Evolutionary conservation across 2,329 filamentous ascomycete species (phyloP).

Genomic region (Alternaria gansuensis): DNA sequence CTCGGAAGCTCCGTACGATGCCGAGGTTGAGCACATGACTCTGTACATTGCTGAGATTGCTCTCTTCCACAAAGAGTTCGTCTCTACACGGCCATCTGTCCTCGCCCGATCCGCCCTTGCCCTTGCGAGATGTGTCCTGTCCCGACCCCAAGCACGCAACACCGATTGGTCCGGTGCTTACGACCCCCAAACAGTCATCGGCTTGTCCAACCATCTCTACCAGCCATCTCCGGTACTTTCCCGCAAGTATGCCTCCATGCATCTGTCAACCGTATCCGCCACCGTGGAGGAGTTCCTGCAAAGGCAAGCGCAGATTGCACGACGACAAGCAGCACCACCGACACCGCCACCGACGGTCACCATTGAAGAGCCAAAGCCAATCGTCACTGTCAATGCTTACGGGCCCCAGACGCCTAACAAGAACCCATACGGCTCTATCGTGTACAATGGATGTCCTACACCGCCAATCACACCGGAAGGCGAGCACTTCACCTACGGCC

Average conservation of each 20-base stretch:
- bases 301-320: constrained; percentile 63
- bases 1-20: constrained; percentile 76
- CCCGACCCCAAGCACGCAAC: constrained; percentile 77
- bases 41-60: constrained; percentile 95
- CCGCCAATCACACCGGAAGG: constrained; percentile 84
- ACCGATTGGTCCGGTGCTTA: constrained; percentile 77
- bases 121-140: constrained; percentile 84
- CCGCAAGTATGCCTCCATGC: constrained; percentile 73
- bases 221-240: constrained; percentile 73
- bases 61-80: constrained; percentile 95
- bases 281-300: constrained; percentile 73
- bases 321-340: constrained; percentile 56
- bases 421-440: constrained; percentile 68
- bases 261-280: constrained; percentile 70
- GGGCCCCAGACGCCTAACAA: constrained; percentile 84
- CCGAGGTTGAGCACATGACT: constrained; percentile 93
- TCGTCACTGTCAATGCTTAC: constrained; percentile 53
- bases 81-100: constrained; percentile 88
- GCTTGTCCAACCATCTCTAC: constrained; percentile 71
- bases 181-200: constrained; percentile 72
- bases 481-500: constrained; percentile 49
- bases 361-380: constrained; percentile 59
- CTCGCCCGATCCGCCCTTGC: constrained; percentile 89
- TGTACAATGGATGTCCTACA: constrained; percentile 80
- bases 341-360: constrained; percentile 68